phyloP scores from a whole-genome alignment of 2,329 filamentous ascomycete species.

The Tolypocladium ophioglossoides region DNA sequence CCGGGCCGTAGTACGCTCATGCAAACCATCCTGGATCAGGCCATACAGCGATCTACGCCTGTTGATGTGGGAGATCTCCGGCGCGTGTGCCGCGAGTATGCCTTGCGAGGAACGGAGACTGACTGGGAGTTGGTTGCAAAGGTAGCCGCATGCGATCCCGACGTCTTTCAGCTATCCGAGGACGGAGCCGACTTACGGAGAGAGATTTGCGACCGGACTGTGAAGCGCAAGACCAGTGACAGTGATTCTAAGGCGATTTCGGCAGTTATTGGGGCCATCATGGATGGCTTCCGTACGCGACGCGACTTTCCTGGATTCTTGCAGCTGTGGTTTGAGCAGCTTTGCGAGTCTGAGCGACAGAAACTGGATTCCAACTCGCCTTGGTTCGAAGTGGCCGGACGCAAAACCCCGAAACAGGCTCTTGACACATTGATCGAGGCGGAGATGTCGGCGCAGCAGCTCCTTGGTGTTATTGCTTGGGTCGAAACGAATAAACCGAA shows the following conservation, averaged over 20 bases:
- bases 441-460: slow-evolving; percentile 33
- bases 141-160: slow-evolving; percentile 33
- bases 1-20: slow-evolving; percentile 17
- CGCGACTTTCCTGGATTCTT: slow-evolving; percentile 35
- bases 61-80: slow-evolving; percentile 31
- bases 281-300: slow-evolving; percentile 31
- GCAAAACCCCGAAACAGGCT: slow-evolving; percentile 7
- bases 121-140: slow-evolving; percentile 33
- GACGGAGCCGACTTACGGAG: slow-evolving; percentile 29
- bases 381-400: slow-evolving; percentile 20
- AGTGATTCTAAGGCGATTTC: slow-evolving; percentile 13
- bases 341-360: slow-evolving; percentile 23
- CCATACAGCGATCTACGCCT: slow-evolving; percentile 16
- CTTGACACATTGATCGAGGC: slow-evolving; percentile 24
- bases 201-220: slow-evolving; percentile 26
- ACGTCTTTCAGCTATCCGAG: slow-evolving; percentile 31
- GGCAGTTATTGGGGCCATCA: slow-evolving; percentile 30
- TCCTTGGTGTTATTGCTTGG: slow-evolving; percentile 33
- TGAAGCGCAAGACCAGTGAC: slow-evolving; percentile 8
- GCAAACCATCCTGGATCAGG: slow-evolving; percentile 19
- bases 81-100: slow-evolving; percentile 31
- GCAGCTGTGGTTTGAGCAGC: slow-evolving; percentile 33
- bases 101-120: slow-evolving; percentile 19
- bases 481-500: slow-evolving; percentile 23
- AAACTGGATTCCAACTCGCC: slow-evolving; percentile 16